Conservation (phyloP, 176 grass and related monocot genomes). For the Leersia perrieri region DNA sequence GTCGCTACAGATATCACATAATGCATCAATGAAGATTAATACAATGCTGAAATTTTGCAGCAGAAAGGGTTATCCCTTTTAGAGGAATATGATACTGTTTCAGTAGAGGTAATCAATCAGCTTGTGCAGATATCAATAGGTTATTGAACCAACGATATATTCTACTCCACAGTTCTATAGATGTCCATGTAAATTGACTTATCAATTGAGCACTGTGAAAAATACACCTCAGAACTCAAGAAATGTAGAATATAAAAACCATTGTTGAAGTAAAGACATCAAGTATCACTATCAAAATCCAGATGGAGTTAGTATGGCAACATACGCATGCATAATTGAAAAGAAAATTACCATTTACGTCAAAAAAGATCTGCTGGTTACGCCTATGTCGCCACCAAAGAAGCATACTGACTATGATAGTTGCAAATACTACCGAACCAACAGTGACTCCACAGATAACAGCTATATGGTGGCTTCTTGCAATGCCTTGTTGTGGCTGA, state of each 20-base stretch:
- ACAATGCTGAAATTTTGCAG: not conserved
- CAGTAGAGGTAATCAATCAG: not conserved
- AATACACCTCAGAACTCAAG: not conserved
- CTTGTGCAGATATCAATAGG: not conserved
- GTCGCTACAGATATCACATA: not conserved
- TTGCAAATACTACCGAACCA: conserved; percentile 52
- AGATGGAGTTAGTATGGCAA: not conserved
- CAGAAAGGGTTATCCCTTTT: not conserved
- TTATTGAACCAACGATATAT: not conserved
- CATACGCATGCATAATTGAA: not conserved
- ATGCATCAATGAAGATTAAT: not conserved
- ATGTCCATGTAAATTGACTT: not conserved
- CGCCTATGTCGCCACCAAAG: conserved; percentile 78
- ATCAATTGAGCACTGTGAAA: not conserved
- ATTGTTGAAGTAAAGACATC: not conserved
- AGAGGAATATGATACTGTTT: not conserved
- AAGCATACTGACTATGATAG: conserved; percentile 47
- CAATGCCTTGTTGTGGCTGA: conserved; percentile 54
- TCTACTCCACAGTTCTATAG: not conserved
- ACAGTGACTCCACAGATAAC: conserved; percentile 69
- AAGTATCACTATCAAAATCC: not conserved
- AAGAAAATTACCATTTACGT: conserved; percentile 76
- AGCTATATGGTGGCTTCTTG: conserved; percentile 55
- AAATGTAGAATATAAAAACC: not conserved
- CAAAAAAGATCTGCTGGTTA: conserved; percentile 95